Evolutionary conservation across 2,329 filamentous ascomycete species (phyloP).

Genomic region (Pseudopithomyces maydicus): DNA sequence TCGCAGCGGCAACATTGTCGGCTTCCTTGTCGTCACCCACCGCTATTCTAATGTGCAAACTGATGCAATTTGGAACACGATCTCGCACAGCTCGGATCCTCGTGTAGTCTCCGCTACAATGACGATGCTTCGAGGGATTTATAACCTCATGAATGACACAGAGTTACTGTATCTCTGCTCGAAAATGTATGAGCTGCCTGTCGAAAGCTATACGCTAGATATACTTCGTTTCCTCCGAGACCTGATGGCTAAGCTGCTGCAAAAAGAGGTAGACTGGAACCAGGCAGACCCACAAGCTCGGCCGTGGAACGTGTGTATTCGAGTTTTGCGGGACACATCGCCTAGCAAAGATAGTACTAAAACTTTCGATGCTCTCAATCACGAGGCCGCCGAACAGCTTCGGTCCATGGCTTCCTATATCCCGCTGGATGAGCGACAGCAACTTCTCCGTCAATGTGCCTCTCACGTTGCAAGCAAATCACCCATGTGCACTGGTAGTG

Average conservation of each 20-base stretch:
- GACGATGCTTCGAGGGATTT: constrained; percentile 63
- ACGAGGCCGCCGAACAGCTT: constrained; percentile 67
- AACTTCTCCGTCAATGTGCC: constrained; percentile 71
- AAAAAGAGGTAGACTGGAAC: constrained; percentile 20
- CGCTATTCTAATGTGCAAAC: constrained; percentile 75
- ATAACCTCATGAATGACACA: constrained; percentile 48
- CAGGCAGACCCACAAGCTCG: constrained; percentile 30
- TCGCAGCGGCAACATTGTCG: constrained; percentile 81
- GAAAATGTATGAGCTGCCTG: constrained; percentile 63
- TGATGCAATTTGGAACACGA: constrained; percentile 82
- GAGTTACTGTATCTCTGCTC: constrained; percentile 66
- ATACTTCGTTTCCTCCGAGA: constrained; percentile 38
- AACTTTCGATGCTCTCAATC: constrained; percentile 66
- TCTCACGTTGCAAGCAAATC: constrained; percentile 69
- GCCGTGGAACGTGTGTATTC: constrained; percentile 64
- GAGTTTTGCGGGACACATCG: constrained; percentile 74
- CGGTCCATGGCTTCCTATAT: constrained; percentile 64
- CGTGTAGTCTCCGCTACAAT: constrained; percentile 82
- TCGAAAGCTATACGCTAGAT: constrained; percentile 36
- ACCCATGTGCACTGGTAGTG: constrained; percentile 70
- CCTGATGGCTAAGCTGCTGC: constrained; percentile 25
- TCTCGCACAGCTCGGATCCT: constrained; percentile 80
- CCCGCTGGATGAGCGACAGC: constrained; percentile 62
- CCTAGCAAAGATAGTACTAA: constrained; percentile 59
- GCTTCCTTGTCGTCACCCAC: constrained; percentile 80